These are phyloP conservation scores for Mucor saturninus DNA, from an alignment of 371 early-diverging fungal genomes.

Conservation along the genomic window DNA sequence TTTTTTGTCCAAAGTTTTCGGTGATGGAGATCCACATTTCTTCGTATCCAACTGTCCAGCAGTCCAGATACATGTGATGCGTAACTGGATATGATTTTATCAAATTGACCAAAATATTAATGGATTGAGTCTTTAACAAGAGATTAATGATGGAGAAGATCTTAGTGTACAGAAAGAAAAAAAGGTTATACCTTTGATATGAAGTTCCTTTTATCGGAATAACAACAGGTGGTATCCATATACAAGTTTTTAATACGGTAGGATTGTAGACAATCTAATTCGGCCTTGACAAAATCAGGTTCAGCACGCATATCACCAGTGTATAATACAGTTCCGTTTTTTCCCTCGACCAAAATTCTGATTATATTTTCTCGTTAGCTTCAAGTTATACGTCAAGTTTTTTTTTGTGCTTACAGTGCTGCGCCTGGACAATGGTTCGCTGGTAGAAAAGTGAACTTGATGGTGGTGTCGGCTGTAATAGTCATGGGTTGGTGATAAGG, in stretches of 20 bases:
- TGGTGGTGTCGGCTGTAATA: slow-evolving; percentile 30
- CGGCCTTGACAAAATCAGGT: slow-evolving; percentile 25
- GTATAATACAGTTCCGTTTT: slow-evolving; percentile 44
- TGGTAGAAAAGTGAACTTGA: slow-evolving; percentile 35
- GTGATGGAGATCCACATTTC: slow-evolving; percentile 45
- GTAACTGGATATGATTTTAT: slow-evolving; percentile 29
- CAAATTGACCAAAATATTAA: slow-evolving; percentile 30
- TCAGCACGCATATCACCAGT: slow-evolving; percentile 53
- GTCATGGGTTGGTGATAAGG: slow-evolving; percentile 19
- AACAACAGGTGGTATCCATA: slow-evolving; percentile 49
- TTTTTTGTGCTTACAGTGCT: slow-evolving; percentile 35
- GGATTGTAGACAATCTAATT: slow-evolving; percentile 16
- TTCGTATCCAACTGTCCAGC: slow-evolving; percentile 54
- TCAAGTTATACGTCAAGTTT: not conserved
- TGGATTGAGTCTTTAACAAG: slow-evolving; percentile 1
- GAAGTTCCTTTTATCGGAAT: slow-evolving; percentile 29
- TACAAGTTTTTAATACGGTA: slow-evolving; percentile 42
- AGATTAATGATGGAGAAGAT: not conserved
- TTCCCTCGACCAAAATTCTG: slow-evolving; percentile 43
- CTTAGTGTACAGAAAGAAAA: not conserved
- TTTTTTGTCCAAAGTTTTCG: slow-evolving; percentile 31
- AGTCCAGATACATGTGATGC: slow-evolving; percentile 47
- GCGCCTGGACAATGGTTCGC: slow-evolving; percentile 56
- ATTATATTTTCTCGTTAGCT: not conserved
- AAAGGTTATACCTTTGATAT: slow-evolving; percentile 35